Base-by-base conservation (phyloP, 2,329 filamentous ascomycete genomes). In the Herpotrichia juniperi region DNA sequence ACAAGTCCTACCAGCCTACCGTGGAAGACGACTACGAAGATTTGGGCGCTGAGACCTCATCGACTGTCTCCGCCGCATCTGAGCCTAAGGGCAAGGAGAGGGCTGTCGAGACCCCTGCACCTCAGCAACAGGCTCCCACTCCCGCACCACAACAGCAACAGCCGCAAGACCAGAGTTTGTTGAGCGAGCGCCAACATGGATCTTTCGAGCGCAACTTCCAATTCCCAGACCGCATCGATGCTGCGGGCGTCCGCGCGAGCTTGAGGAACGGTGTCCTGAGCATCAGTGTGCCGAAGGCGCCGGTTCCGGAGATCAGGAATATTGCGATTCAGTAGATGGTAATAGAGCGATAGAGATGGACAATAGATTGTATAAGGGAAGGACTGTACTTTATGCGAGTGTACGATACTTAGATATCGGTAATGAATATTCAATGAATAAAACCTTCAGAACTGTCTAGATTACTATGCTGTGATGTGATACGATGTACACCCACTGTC, bases 151-250 rank as follows among this genome's bases (percentile, higher is more conserved):
- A 43, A 28, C 30, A 42, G 21, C 50, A 55, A 9, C 25, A 59
- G 44, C 21, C 46, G 3, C 51, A 67, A 9, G 30, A 62, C 28
- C 42, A 60, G n/a, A 46, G 58, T 19, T 47, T 30, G 43, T 77
- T 87, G 56, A 79, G 80, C 30, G 87, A 90, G 76, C 85, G 86
- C 62, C 82, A 79, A 54, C 76, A 87, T 51, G 87, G 87, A 69
- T 81, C 86, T 59, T 91, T 90, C 76, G 80, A 83, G 43, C 83
- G 88, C 57, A 83, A 80, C 53, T 90, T 90, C 77, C 83, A 78
- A 70, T 90, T 91, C 78, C 85, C 87, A 0, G 74, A 75, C 46
- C 82, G 81, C 24, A 81, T 91, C 54, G 84, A 89, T 65, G 81
- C 84, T 63, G 83, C 86, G 14, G 74, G 65, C 2, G 87, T 91